Evolutionary conservation across 371 early-diverging fungal genomes (phyloP).

Genomic region (Mucor mucedo): DNA sequence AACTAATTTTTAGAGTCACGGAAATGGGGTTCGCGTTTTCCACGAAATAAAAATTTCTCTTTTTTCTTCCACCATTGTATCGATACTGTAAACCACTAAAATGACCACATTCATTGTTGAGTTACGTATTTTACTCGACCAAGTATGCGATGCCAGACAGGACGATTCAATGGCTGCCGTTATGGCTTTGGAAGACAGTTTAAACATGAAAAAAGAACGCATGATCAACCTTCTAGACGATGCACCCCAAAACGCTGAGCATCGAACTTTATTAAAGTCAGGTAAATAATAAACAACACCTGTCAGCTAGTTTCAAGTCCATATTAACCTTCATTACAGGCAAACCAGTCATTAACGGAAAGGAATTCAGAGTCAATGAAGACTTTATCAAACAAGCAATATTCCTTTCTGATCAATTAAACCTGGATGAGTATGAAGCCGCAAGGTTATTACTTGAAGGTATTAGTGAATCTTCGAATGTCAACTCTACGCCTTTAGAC

Average conservation of each 20-base stretch:
- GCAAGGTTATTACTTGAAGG: slow-evolving; percentile 66
- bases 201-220: slow-evolving; percentile 10
- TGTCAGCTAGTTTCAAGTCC: background rate
- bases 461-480: slow-evolving; percentile 41
- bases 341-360: slow-evolving; percentile 51
- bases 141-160: slow-evolving; percentile 17
- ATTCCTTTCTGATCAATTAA: slow-evolving; percentile 75
- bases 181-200: slow-evolving; percentile 12
- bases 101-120: slow-evolving; percentile 18
- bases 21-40: background rate
- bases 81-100: slow-evolving; percentile 4
- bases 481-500: slow-evolving; percentile 64
- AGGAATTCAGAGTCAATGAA: slow-evolving; percentile 60
- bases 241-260: slow-evolving; percentile 46
- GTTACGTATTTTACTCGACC: slow-evolving; percentile 20
- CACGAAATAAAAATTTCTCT: background rate
- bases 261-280: slow-evolving; percentile 46
- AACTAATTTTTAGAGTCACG: slow-evolving; percentile 9
- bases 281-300: slow-evolving; percentile 29
- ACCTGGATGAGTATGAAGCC: slow-evolving; percentile 76
- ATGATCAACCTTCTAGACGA: slow-evolving; percentile 37
- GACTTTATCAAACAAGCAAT: slow-evolving; percentile 67
- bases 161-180: background rate
- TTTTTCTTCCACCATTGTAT: too few species aligned
- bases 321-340: slow-evolving; percentile 14